Conservation (phyloP, 2,329 filamentous ascomycete genomes). For the Microdochium paspali region DNA sequence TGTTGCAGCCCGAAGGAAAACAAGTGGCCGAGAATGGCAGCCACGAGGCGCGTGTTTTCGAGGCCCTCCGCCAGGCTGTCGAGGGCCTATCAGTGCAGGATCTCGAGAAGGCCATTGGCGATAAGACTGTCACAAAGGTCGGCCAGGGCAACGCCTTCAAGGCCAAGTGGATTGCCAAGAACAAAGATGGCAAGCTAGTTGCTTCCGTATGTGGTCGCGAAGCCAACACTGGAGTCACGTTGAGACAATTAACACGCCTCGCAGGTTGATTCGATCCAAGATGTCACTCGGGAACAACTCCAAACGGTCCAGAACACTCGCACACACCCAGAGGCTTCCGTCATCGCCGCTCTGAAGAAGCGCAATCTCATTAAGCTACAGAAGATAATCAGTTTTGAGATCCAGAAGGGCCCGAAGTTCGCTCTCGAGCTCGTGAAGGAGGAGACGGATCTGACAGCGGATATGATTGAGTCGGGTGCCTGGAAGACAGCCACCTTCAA, state of each 20-base stretch:
- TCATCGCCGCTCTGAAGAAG: conserved; percentile 77
- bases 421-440: conserved; percentile 83
- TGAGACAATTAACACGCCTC: conserved; percentile 2
- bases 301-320: conserved; percentile 61
- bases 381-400: conserved; percentile 78
- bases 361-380: conserved; percentile 78
- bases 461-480: conserved; percentile 78
- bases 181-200: conserved; percentile 44
- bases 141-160: conserved; percentile 95
- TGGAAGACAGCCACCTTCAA: conserved; percentile 95
- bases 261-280: conserved; percentile 64
- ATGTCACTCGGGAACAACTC: conserved; percentile 69
- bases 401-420: conserved; percentile 80
- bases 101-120: conserved; percentile 58
- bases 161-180: conserved; percentile 61
- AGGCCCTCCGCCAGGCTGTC: conserved; percentile 59
- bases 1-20: conserved; percentile 67
- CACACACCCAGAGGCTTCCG: conserved; percentile 63
- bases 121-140: conserved; percentile 66
- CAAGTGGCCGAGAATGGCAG: conserved; percentile 66
- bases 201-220: conserved; percentile 19
- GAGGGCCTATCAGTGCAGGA: conserved; percentile 77
- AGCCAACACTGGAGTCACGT: background rate
- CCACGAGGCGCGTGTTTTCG: conserved; percentile 75
- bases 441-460: conserved; percentile 87